phyloP scores from a whole-genome alignment of 768 basidiomycete genomes.

The Roridomyces roridus region DNA sequence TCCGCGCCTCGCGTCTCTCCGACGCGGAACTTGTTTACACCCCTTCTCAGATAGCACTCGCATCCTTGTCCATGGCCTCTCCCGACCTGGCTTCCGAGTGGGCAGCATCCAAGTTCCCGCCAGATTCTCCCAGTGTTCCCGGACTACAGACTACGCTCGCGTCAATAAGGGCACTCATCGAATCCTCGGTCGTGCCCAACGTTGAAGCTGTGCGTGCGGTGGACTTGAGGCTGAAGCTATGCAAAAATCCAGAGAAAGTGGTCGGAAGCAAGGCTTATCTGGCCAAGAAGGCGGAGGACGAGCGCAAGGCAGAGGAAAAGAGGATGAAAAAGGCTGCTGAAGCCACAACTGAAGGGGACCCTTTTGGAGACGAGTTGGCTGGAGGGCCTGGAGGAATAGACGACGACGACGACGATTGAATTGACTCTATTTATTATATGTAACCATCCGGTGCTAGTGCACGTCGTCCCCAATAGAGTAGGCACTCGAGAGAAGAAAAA shows the following conservation, averaged over 20 bases:
- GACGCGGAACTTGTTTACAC: conserved; percentile 92
- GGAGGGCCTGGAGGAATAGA: conserved; percentile 61
- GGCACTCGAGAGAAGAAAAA: conserved; percentile 28
- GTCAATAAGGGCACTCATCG: conserved; percentile 63
- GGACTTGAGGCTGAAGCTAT: conserved; percentile 83
- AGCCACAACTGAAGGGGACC: conserved; percentile 62
- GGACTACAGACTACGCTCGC: conserved; percentile 48
- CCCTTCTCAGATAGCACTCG: conserved; percentile 92
- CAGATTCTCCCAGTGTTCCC: conserved; percentile 29
- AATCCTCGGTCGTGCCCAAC: conserved; percentile 59
- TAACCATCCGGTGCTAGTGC: conserved; percentile 25
- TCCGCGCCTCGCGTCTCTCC: conserved; percentile 84
- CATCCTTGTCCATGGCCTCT: conserved; percentile 71
- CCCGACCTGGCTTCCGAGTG: conserved; percentile 68
- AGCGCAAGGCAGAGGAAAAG: conserved; percentile 72
- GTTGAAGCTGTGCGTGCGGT: conserved; percentile 88
- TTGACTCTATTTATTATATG: conserved; percentile 3
- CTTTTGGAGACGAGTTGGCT: conserved; percentile 66
- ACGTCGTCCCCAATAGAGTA: conserved; percentile 22
- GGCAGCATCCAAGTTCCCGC: conserved; percentile 48
- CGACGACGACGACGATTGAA: conserved; percentile 53
- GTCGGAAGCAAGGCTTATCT: conserved; percentile 86
- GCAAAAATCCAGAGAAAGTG: conserved; percentile 97
- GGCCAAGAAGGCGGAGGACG: conserved; percentile 73
- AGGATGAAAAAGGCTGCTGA: conserved; percentile 66